phyloP scores from a whole-genome alignment of 2,329 filamentous ascomycete species.

The Polytolypa hystricis region DNA sequence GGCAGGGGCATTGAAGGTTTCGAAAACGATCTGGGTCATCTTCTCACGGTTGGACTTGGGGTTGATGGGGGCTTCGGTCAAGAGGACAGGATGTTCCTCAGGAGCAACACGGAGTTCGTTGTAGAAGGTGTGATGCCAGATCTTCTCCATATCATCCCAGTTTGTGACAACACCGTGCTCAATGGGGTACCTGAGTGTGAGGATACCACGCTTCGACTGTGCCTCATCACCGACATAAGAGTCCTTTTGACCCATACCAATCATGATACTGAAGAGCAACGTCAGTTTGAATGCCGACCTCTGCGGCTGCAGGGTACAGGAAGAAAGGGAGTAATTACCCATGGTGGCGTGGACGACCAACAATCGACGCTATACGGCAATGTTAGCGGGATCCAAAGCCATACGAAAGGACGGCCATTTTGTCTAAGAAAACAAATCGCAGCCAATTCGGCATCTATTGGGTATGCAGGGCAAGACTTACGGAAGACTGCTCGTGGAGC shows the following conservation, averaged over 20 bases:
- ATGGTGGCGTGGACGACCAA: conserved; percentile 99
- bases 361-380: conserved; percentile 71
- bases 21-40: conserved; percentile 99
- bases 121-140: conserved; percentile 99
- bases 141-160: conserved; percentile 99
- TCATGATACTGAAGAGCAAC: conserved; percentile 76
- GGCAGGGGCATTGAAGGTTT: conserved; percentile 99
- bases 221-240: conserved; percentile 99
- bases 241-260: conserved; percentile 99
- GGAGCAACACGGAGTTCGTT: conserved; percentile 99
- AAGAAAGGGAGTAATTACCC: conserved; percentile 55
- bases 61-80: conserved; percentile 99
- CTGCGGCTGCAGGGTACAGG: no score
- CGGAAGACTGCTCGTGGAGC: conserved; percentile 99
- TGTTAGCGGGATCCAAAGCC: conserved; percentile 14
- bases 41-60: conserved; percentile 99
- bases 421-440: conserved; percentile 12
- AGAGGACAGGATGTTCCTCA: conserved; percentile 98
- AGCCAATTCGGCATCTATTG: conserved; percentile 16
- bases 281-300: no score
- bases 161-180: conserved; percentile 99
- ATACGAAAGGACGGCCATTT: background rate
- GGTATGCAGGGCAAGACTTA: conserved; percentile 52
- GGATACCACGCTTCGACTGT: conserved; percentile 99
- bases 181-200: conserved; percentile 98